Evolutionary conservation across 2,329 filamentous ascomycete genomes (phyloP).

Genomic region (Botrytis cinerea): DNA sequence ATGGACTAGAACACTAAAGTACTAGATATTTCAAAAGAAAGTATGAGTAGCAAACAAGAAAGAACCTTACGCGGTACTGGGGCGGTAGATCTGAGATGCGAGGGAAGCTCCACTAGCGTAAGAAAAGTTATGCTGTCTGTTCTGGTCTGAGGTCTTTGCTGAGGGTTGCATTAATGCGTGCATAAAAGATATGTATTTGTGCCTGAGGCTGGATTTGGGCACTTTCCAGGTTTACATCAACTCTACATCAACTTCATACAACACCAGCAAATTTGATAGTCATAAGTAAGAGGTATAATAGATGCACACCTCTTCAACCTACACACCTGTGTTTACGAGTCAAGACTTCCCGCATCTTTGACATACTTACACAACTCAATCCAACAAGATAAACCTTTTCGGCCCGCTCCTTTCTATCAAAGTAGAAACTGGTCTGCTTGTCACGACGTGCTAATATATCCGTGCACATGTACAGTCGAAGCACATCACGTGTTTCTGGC

Average conservation of each 20-base stretch:
- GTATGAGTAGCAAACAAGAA: not conserved
- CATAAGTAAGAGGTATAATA: too few relatives aligned
- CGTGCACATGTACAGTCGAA: slow-evolving; percentile 4
- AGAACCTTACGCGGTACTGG: slow-evolving; percentile 13
- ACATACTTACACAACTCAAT: not conserved
- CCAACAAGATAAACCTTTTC: not conserved
- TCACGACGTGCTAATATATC: not conserved
- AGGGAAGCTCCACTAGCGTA: not conserved
- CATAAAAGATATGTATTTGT: not conserved
- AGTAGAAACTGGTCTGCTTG: not conserved
- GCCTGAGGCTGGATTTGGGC: not conserved
- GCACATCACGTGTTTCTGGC: not conserved
- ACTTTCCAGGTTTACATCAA: too few relatives aligned
- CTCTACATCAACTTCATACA: not conserved
- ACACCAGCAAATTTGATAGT: not conserved
- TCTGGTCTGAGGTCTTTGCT: not conserved
- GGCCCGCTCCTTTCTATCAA: not conserved
- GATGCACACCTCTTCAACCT: too few relatives aligned
- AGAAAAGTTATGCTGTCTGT: not conserved
- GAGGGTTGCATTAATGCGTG: not conserved
- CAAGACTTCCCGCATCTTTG: not conserved
- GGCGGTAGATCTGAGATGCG: slow-evolving; percentile 7
- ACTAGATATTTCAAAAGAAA: not conserved
- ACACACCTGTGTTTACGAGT: not conserved
- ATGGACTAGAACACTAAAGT: not conserved